Evolutionary conservation across 2,329 filamentous ascomycete genomes (phyloP).

Genomic region (Dothistroma septosporum): DNA sequence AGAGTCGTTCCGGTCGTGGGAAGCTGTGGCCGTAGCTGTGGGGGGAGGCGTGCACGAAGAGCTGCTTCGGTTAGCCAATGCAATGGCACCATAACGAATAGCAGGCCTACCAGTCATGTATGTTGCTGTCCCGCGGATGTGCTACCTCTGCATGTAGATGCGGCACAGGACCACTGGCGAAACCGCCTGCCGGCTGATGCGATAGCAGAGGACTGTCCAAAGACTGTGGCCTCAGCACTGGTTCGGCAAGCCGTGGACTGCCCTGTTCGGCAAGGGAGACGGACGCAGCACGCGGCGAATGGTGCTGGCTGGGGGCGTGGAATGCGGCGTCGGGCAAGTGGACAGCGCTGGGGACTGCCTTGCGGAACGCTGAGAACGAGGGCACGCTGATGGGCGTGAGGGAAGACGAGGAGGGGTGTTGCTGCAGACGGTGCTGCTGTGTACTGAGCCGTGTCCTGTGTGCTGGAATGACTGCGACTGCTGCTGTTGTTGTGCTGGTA

Average conservation of each 20-base stretch:
- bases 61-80: conserved; percentile 3
- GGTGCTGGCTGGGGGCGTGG: conserved; percentile 39
- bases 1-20: conserved; percentile 26
- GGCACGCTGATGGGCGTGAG: conserved; percentile 33
- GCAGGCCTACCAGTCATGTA: background rate
- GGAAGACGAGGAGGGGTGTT: conserved; percentile 4
- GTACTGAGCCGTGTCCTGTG: background rate
- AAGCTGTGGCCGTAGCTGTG: conserved; percentile 2
- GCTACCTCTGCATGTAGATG: background rate
- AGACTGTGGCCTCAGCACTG: conserved; percentile 30
- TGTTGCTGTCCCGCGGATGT: background rate
- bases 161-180: background rate
- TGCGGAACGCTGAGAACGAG: conserved; percentile 44
- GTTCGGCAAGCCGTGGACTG: conserved; percentile 36
- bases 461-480: background rate
- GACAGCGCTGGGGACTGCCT: conserved; percentile 29
- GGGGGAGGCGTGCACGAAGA: conserved; percentile 18
- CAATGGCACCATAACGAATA: background rate
- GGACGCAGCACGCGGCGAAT: conserved; percentile 44
- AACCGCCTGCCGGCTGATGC: background rate
- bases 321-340: conserved; percentile 38
- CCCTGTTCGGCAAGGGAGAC: conserved; percentile 42
- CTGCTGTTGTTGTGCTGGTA: background rate
- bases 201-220: conserved; percentile 33
- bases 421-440: background rate